Conservation (phyloP, 192 early-diverging fungal species). For the Pilobolus umbonatus region DNA sequence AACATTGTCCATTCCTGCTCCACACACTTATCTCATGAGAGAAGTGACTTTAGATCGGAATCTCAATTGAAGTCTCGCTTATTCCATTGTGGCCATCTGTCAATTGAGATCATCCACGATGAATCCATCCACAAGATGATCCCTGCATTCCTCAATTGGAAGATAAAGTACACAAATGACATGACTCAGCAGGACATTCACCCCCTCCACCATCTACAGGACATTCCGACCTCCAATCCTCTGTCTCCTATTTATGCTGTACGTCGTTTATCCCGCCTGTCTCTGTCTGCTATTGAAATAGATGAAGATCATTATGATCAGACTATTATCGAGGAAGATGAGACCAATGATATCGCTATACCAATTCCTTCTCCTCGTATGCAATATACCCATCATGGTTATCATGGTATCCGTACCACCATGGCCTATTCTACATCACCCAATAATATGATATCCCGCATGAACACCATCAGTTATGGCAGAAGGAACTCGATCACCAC, state of each 20-base stretch:
- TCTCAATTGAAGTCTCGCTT: neutral
- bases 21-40: too few species aligned
- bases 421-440: constrained; percentile 25
- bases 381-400: constrained; percentile 34
- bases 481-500: constrained; percentile 24
- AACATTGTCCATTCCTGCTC: too few species aligned
- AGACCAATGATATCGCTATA: neutral
- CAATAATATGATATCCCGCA: constrained; percentile 17
- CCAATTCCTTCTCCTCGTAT: constrained; percentile 23
- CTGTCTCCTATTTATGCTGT: constrained; percentile 4
- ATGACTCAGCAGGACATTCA: neutral
- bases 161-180: too few species aligned
- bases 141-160: neutral
- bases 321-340: neutral
- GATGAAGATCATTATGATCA: constrained; percentile 1
- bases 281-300: constrained; percentile 25
- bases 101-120: neutral
- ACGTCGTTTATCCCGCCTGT: constrained; percentile 23
- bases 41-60: neutral
- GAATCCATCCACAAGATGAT: neutral
- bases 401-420: neutral
- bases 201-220: neutral
- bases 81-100: neutral
- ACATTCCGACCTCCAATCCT: neutral
- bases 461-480: constrained; percentile 2